Evolutionary conservation across 2,329 filamentous ascomycete genomes (phyloP).

Genomic region (Sporothrix dimorphospora): DNA sequence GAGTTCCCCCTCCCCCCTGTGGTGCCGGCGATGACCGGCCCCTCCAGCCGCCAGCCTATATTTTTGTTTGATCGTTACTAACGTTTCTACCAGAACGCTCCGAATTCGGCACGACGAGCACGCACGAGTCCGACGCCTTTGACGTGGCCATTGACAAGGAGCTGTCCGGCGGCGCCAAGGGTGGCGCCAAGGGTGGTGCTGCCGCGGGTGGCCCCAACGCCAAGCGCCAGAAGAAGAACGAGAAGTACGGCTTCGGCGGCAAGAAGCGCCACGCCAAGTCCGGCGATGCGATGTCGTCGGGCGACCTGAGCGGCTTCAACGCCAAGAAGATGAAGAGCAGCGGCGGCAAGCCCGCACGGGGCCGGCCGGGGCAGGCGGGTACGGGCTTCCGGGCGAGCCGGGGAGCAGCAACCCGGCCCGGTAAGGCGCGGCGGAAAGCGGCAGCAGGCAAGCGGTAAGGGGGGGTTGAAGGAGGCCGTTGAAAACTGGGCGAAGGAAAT

Average conservation of each 20-base stretch:
- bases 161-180: conserved; percentile 47
- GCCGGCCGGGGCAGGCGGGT: conserved; percentile 40
- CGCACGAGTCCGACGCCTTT: conserved; percentile 84
- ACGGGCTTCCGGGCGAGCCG: conserved; percentile 32
- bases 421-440: conserved; percentile 57
- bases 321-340: conserved; percentile 82
- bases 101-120: conserved; percentile 65
- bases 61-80: conserved; percentile 33
- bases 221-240: conserved; percentile 92
- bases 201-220: conserved; percentile 51
- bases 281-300: conserved; percentile 80
- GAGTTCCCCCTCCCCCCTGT: conserved; percentile 58
- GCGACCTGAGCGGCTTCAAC: conserved; percentile 80
- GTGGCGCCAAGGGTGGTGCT: conserved; percentile 38
- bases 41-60: background rate
- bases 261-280: conserved; percentile 94
- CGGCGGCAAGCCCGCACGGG: conserved; percentile 36
- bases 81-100: conserved; percentile 72
- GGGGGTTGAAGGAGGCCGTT: background rate
- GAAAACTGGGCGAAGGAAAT: background rate
- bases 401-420: conserved; percentile 27
- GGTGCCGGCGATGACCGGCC: background rate
- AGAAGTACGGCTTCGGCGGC: conserved; percentile 93
- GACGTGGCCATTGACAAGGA: conserved; percentile 82
- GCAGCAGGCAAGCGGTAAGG: conserved; percentile 41